Evolutionary conservation across 208 protist species (phyloP).

Genomic region (Naegleria lovaniensis): DNA sequence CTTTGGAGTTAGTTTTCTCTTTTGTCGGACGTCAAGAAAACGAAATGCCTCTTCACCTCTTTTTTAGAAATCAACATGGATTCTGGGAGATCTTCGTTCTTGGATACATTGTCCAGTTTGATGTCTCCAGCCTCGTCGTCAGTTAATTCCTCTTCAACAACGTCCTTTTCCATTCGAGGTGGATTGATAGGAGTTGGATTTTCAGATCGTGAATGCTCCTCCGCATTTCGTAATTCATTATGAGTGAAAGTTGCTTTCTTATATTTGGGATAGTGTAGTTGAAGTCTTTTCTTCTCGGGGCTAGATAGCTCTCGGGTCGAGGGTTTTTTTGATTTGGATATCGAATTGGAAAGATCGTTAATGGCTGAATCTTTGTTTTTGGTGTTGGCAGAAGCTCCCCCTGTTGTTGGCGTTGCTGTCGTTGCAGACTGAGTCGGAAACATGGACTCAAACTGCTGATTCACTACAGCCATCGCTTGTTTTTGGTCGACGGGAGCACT

Average conservation of each 20-base stretch:
- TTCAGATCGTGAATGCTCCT: not conserved
- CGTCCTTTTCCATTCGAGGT: not conserved
- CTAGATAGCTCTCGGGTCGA: too few species aligned
- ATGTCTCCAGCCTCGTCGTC: not conserved
- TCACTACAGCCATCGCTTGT: too few species aligned
- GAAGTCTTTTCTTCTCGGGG: not conserved
- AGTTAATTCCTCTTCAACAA: not conserved
- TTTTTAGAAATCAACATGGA: slow-evolving; percentile 21
- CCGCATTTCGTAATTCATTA: not conserved
- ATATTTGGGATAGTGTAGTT: not conserved
- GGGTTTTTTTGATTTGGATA: too few species aligned
- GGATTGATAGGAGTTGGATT: not conserved
- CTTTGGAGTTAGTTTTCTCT: slow-evolving; percentile 63
- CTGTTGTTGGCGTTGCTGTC: too few species aligned
- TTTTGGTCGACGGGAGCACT: too few species aligned
- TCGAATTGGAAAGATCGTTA: too few species aligned
- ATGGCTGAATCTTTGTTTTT: too few species aligned
- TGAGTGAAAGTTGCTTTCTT: not conserved
- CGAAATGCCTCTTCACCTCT: slow-evolving; percentile 73
- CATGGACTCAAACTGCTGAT: too few species aligned
- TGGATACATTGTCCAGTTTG: not conserved
- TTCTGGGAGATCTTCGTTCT: not conserved
- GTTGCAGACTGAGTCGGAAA: too few species aligned
- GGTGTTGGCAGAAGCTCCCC: too few species aligned
- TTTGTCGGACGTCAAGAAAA: slow-evolving; percentile 76